phyloP scores from a whole-genome alignment of 2,329 filamentous ascomycete species.

The Botrytis cinerea region DNA sequence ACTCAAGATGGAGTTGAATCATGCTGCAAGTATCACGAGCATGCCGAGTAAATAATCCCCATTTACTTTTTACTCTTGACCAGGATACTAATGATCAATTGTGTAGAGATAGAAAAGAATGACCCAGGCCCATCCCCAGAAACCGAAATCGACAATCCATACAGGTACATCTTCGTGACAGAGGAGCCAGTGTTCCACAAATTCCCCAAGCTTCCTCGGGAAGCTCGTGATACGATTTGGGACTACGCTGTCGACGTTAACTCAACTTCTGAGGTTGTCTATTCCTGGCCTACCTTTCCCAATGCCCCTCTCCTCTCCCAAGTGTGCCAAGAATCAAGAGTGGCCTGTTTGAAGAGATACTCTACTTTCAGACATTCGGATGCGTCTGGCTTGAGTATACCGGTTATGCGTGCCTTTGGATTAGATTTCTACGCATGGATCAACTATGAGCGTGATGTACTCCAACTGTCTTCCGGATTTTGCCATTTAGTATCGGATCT shows the following conservation, averaged over 20 bases:
- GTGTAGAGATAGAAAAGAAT: neutral
- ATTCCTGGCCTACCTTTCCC: fast-evolving
- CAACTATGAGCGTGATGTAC: neutral
- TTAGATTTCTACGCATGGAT: neutral
- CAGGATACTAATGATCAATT: neutral
- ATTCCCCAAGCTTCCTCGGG: neutral
- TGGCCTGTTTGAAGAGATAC: neutral
- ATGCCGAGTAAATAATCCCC: neutral
- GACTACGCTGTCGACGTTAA: neutral
- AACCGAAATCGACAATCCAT: neutral
- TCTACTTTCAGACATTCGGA: neutral
- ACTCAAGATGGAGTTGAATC: neutral
- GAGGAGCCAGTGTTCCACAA: neutral
- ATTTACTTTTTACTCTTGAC: neutral
- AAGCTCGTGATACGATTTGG: neutral
- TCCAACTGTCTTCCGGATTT: too few species aligned
- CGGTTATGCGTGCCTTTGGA: too few species aligned
- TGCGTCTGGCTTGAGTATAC: neutral
- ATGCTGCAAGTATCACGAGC: neutral
- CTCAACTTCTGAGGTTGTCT: neutral
- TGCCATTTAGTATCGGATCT: too few species aligned
- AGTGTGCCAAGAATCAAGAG: neutral
- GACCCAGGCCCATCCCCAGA: neutral
- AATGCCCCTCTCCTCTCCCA: neutral
- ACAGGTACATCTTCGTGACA: too few species aligned